Conservation (phyloP, 169 alveolate genomes). For the Babesia ovis region DNA sequence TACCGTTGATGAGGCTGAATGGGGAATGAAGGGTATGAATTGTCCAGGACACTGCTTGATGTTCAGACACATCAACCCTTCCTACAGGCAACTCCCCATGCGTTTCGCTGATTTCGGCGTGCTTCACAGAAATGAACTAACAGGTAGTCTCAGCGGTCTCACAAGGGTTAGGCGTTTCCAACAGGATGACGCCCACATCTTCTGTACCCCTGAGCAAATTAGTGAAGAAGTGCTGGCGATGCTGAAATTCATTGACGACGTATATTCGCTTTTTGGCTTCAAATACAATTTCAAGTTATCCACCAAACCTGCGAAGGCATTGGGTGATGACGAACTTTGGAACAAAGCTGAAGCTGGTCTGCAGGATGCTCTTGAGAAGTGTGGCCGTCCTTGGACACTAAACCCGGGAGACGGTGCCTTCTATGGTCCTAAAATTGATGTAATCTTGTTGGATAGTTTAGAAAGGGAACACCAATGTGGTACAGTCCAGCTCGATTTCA, state of each 20-base stretch:
- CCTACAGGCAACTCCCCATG: slow-evolving; percentile 96
- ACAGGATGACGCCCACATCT: slow-evolving; percentile 99
- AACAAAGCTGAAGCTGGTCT: slow-evolving; percentile 93
- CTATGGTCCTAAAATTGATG: slow-evolving; percentile 99
- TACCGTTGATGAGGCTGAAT: slow-evolving; percentile 93
- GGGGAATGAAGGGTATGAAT: slow-evolving; percentile 99
- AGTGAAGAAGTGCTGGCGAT: slow-evolving; percentile 88
- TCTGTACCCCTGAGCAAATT: slow-evolving; percentile 95
- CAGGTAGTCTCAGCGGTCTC: slow-evolving; percentile 97
- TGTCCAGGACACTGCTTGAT: slow-evolving; percentile 99
- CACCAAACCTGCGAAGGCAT: slow-evolving; percentile 95
- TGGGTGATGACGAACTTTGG: slow-evolving; percentile 95
- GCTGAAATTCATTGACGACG: slow-evolving; percentile 90
- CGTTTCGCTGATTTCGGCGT: slow-evolving; percentile 99
- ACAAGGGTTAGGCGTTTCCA: slow-evolving; percentile 97
- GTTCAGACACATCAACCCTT: slow-evolving; percentile 88
- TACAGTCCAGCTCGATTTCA: slow-evolving; percentile 98
- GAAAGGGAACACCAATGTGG: slow-evolving; percentile 98
- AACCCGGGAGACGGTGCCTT: slow-evolving; percentile 99
- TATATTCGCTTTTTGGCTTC: slow-evolving; percentile 93
- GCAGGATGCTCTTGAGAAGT: slow-evolving; percentile 88
- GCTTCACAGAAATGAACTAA: slow-evolving; percentile 96
- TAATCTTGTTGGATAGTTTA: slow-evolving; percentile 93
- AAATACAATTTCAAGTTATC: slow-evolving; percentile 91
- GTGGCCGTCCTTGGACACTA: slow-evolving; percentile 91